Percentiles rank a stretch among this genome's conserved stretches.
Evolutionary conservation across 2,329 filamentous ascomycete species (phyloP).

Genomic region (Pseudocercospora pini-densiflorae): DNA sequence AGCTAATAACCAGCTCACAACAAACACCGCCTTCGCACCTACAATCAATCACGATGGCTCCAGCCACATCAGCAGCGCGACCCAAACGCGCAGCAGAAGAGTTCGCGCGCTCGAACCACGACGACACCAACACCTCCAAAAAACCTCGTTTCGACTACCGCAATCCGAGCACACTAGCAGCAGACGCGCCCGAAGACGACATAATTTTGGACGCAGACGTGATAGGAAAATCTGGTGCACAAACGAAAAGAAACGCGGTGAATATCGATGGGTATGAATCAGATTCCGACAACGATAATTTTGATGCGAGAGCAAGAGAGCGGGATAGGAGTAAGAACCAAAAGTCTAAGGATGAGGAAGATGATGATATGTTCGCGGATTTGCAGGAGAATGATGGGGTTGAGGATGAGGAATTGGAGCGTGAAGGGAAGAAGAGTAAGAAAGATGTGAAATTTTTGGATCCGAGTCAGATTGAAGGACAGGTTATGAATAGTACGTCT

Average conservation of each 20-base stretch:
- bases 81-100: conserved; percentile 84
- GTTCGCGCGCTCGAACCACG: conserved; percentile 71
- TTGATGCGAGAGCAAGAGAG: conserved; percentile 68
- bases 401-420: conserved; percentile 57
- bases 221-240: conserved; percentile 73
- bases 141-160: conserved; percentile 92
- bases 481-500: conserved; percentile 73
- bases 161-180: conserved; percentile 89
- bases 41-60: neutral
- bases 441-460: conserved; percentile 66
- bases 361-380: conserved; percentile 83
- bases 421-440: conserved; percentile 64
- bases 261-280: conserved; percentile 97
- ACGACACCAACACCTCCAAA: conserved; percentile 75
- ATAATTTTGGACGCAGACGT: conserved; percentile 87
- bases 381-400: conserved; percentile 62
- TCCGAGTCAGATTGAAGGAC: conserved; percentile 73
- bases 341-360: conserved; percentile 63
- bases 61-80: conserved; percentile 58
- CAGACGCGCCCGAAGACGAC: conserved; percentile 74
- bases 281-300: conserved; percentile 89
- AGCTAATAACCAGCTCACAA: neutral
- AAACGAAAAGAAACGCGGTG: conserved; percentile 88
- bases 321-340: conserved; percentile 44
- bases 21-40: neutral